Conservation (phyloP, 495 filamentous ascomycete species). For the Polyplosphaeria fusca region DNA sequence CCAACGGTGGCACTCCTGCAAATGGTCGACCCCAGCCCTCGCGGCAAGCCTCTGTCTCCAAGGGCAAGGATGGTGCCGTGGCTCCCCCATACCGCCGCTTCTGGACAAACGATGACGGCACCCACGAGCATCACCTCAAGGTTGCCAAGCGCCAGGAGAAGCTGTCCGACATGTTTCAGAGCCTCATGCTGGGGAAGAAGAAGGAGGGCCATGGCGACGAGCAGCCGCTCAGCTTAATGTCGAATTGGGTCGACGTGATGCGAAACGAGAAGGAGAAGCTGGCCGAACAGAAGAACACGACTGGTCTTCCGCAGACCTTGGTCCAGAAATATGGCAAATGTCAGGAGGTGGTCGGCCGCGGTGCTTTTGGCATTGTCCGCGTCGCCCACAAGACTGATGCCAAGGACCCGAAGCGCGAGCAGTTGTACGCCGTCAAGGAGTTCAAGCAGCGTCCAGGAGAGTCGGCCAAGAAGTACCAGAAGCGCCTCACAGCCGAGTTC, state of each 20-base stretch:
- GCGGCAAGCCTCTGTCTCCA: constrained; percentile 33
- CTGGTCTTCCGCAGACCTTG: constrained; percentile 74
- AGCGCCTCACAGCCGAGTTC: constrained; percentile 96
- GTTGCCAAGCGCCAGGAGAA: constrained; percentile 90
- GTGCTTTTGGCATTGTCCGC: constrained; percentile 94
- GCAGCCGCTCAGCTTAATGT: constrained; percentile 87
- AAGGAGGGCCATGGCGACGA: constrained; percentile 69
- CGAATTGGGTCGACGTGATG: constrained; percentile 92
- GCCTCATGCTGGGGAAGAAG: constrained; percentile 71
- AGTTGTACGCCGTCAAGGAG: constrained; percentile 96
- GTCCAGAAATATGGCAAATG: constrained; percentile 99
- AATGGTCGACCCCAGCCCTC: constrained; percentile 19
- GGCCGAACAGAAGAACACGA: constrained; percentile 70
- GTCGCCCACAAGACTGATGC: constrained; percentile 96
- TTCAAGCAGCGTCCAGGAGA: constrained; percentile 93
- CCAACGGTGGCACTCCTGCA: constrained; percentile 14
- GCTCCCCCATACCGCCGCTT: constrained; percentile 52
- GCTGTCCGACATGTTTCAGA: constrained; percentile 83
- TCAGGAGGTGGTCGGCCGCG: constrained; percentile 95
- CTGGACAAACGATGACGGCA: constrained; percentile 58
- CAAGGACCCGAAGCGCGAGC: constrained; percentile 73
- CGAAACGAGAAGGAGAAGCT: constrained; percentile 79
- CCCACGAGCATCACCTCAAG: constrained; percentile 83
- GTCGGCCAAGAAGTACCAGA: constrained; percentile 94
- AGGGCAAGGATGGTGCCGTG: constrained; percentile 33